phyloP scores from a whole-genome alignment of 345 rosid genomes.

The Balakata baccata region DNA sequence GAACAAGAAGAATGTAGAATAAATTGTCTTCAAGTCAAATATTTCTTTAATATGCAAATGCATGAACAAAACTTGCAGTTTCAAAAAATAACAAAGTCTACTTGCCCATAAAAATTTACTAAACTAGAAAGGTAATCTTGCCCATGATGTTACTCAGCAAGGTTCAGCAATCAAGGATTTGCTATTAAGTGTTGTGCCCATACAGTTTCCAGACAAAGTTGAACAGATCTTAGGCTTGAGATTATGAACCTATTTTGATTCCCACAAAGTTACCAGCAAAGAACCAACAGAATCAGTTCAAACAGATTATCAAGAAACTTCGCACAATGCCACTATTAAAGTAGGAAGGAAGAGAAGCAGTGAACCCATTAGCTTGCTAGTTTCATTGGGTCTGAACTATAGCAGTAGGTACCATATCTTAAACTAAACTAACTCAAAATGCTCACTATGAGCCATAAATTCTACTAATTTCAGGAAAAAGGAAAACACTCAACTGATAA shows the following conservation, averaged over 20 bases:
- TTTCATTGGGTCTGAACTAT: neutral
- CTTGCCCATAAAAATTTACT: neutral
- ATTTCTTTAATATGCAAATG: conserved; percentile 14
- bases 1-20: neutral
- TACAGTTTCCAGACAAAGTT: neutral
- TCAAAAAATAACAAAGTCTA: neutral
- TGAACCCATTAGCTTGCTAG: neutral
- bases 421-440: neutral
- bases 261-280: neutral
- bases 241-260: neutral
- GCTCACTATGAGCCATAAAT: neutral
- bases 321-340: neutral
- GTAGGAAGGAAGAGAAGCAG: neutral
- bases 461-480: neutral
- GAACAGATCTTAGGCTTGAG: neutral
- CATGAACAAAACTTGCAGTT: conserved; percentile 3
- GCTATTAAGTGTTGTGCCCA: conserved; percentile 1
- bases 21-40: conserved; percentile 13
- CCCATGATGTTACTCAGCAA: conserved; percentile 4
- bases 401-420: neutral
- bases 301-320: neutral
- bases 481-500: too few species aligned
- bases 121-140: neutral
- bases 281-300: conserved; percentile 3
- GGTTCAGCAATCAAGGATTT: conserved; percentile 7